Evolutionary conservation across 805 yeast genomes (phyloP), one percentile per base, ranked within the genome.

Genomic region (Candida railenensis): DNA sequence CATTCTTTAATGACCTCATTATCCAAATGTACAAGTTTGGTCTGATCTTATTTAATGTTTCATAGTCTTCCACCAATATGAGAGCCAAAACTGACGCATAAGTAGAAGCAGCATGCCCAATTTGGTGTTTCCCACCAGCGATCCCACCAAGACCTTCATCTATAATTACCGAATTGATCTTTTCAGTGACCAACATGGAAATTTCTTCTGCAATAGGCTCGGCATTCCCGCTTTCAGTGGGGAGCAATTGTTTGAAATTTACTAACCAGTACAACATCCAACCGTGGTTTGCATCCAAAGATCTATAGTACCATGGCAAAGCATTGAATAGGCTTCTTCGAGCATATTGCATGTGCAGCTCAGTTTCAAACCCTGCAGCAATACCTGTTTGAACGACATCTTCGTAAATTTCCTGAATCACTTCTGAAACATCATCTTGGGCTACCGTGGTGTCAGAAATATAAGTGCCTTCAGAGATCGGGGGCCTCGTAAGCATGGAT

Each of bases 181-280:
- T 71, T 3, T 49, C 52, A 2, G 50, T 51, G 2, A 63, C 54
- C 15, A 63, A 43, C 19, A 15, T 12, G 11, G 21, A 3, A 5
- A 43, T 28, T 14, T 25, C 14, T 9, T 16, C 16, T 9, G 15
- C 20, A n/a, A 32, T 21, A 21, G 18, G 39, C 5, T 15, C 21
- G 8, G 8, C 12, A 3, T 33, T 8, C 4, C 37, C 44, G 11
- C 12, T 14, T 9, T 25, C 22, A 12, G 25, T 14, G 19, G 44
- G 44, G 65, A n/a, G 56, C 51, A 2, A 56, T 61, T 44, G 34
- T 56, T 18, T 49, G 54, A 2, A 73, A 59, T 89, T 89, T 39
- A 78, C 59, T 4, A 85, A 66, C 99, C 99, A 94, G 61, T 87
- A 92, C 1, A 87, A 48, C 57, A 92, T 67, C 98, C 98, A 94